Conservation (phyloP, 2,329 filamentous ascomycete genomes). For the Arachnomyces sp. region DNA sequence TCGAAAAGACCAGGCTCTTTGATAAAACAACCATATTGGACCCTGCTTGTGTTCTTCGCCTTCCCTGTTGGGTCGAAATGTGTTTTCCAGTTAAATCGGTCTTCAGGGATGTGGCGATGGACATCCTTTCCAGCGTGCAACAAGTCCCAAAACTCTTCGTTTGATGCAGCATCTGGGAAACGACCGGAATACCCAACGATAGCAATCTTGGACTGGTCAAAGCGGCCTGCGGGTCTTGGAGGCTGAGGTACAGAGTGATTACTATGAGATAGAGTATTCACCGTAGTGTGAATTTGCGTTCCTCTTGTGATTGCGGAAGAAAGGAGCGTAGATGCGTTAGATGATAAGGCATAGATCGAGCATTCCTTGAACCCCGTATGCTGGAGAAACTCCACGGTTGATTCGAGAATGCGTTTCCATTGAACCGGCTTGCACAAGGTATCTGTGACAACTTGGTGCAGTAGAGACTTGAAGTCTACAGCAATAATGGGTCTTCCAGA, state of each 20-base stretch:
- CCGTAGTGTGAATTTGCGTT: constrained; percentile 5
- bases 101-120: constrained; percentile 20
- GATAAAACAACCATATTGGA: constrained; percentile 31
- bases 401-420: neutral
- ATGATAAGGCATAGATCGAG: too few relatives aligned
- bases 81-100: constrained; percentile 27
- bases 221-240: constrained; percentile 4
- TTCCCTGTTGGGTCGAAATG: constrained; percentile 29
- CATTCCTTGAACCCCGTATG: neutral
- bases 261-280: neutral
- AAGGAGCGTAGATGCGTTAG: neutral
- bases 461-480: neutral
- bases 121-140: constrained; percentile 26
- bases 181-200: constrained; percentile 20
- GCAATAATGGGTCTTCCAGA: neutral
- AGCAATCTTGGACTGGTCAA: constrained; percentile 18
- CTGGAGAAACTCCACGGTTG: neutral
- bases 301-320: neutral
- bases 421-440: neutral
- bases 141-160: constrained; percentile 30
- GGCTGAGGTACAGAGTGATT: too few relatives aligned
- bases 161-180: constrained; percentile 15
- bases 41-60: constrained; percentile 23
- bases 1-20: constrained; percentile 33
- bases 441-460: neutral